Evolutionary conservation across 2,329 filamentous ascomycete species (phyloP).

Genomic region (Penicillium hesseltinei): DNA sequence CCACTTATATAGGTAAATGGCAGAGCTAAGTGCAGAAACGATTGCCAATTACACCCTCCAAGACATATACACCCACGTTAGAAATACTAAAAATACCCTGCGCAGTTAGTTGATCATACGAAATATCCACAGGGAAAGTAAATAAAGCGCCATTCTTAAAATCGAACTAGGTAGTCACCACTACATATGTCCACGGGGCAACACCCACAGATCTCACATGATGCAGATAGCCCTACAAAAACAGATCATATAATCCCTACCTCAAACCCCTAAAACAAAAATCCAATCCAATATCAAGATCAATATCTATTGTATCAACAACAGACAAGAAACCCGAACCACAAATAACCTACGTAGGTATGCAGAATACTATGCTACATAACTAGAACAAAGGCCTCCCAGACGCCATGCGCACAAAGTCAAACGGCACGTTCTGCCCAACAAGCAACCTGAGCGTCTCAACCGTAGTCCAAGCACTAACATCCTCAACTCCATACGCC

Average conservation of each 20-base stretch:
- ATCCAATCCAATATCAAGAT: not conserved
- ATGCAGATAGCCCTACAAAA: not conserved
- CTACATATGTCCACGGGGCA: not conserved
- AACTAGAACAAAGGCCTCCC: conserved; percentile 54
- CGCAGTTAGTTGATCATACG: not conserved
- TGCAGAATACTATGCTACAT: not conserved
- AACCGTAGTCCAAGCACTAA: conserved; percentile 79
- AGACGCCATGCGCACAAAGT: conserved; percentile 75
- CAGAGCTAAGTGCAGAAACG: no score
- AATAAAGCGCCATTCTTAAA: not conserved
- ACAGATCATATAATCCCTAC: not conserved
- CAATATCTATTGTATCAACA: not conserved
- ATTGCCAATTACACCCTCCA: no score
- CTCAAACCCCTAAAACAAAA: not conserved
- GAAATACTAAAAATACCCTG: no score
- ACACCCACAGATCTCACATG: not conserved
- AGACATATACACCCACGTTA: no score
- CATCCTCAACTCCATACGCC: conserved; percentile 74
- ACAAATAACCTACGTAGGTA: not conserved
- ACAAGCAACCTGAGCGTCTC: conserved; percentile 75
- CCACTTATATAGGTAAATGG: no score
- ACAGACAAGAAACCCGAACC: not conserved
- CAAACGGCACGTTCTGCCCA: conserved; percentile 83
- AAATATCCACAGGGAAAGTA: not conserved
- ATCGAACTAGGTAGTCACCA: not conserved